Conservation (phyloP, 768 basidiomycete species). For the Gelatoporia subvermispora region DNA sequence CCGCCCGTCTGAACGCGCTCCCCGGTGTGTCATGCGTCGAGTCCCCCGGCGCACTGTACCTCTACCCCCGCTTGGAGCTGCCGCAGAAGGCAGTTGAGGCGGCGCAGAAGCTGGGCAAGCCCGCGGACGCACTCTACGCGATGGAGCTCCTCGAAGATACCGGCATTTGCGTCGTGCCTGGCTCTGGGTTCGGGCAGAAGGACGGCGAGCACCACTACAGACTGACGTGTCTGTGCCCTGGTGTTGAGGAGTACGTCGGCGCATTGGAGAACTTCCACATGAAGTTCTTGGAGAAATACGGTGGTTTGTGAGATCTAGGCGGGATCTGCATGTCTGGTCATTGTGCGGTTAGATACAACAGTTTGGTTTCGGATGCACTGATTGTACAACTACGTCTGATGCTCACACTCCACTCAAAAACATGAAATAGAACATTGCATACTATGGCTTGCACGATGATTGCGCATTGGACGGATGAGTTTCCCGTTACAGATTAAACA, state of each 20-base stretch:
- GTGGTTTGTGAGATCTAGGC: constrained; percentile 8
- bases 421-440: too few relatives aligned
- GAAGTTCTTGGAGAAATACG: constrained; percentile 52
- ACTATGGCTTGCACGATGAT: too few relatives aligned
- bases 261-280: constrained; percentile 76
- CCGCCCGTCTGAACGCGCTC: constrained; percentile 71
- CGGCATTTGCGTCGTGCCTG: constrained; percentile 92
- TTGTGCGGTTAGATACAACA: too few relatives aligned
- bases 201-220: constrained; percentile 88
- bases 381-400: too few relatives aligned
- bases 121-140: constrained; percentile 87
- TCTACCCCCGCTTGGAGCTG: constrained; percentile 81
- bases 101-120: constrained; percentile 67
- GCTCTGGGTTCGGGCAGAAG: constrained; percentile 91
- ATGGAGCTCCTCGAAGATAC: constrained; percentile 80
- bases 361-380: too few relatives aligned
- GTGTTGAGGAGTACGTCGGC: constrained; percentile 87
- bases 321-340: neutral
- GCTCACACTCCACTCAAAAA: too few relatives aligned
- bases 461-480: too few relatives aligned
- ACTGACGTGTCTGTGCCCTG: constrained; percentile 91
- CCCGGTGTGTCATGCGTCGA: constrained; percentile 88
- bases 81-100: constrained; percentile 68
- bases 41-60: constrained; percentile 89
- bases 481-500: too few relatives aligned